Evolutionary conservation across 2,329 filamentous ascomycete genomes (phyloP), one percentile per base, ranked within the genome.

Genomic region (Cercospora sp.): DNA sequence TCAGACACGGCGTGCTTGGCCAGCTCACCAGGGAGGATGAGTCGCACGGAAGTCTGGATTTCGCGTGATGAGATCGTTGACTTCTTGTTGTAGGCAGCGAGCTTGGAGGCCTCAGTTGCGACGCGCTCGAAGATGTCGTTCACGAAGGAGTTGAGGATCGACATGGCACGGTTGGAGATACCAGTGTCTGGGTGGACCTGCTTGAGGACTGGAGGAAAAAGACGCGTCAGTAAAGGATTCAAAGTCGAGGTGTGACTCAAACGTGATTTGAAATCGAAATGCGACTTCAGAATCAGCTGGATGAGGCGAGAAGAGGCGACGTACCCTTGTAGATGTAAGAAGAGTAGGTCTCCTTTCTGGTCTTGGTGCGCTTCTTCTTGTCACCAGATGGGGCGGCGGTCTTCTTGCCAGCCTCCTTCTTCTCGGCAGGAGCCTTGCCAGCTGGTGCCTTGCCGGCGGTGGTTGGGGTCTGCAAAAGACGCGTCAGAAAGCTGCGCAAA

Each of bases 321-420:
- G 83, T 81, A 97, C 94, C 95, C 88, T 98, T 99, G 92, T 98
- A 99, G 86, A 99, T 99, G 89, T 99, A 99, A 66, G 93, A 96
- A 77, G 92, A 96, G 88, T 99, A 99, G n/a, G 95, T 99, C 89
- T 99, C 95, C 91, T 98, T 98, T 86, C 95, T 91, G 76, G 94
- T 92, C 94, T 99, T 99, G 87, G 93, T 96, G 81, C 95, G 93
- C 94, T 98, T 99, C 92, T 99, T 99, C 93, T 98, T 98, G 78
- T 98, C 95, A 74, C 95, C 95, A 66, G 92, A 89, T 71, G 94
- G 89, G 69, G 94, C 93, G 76, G 88, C 85, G 60, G 95, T 98
- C 91, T 98, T 99, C 92, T 99, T 99, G 87, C 94, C 95, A 74
- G 94, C 95, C 86, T 98, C 94, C 91, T 98, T 97, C 91, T 97